Conservation (phyloP, 805 yeast species). For the Saccharomycopsis sp. region DNA sequence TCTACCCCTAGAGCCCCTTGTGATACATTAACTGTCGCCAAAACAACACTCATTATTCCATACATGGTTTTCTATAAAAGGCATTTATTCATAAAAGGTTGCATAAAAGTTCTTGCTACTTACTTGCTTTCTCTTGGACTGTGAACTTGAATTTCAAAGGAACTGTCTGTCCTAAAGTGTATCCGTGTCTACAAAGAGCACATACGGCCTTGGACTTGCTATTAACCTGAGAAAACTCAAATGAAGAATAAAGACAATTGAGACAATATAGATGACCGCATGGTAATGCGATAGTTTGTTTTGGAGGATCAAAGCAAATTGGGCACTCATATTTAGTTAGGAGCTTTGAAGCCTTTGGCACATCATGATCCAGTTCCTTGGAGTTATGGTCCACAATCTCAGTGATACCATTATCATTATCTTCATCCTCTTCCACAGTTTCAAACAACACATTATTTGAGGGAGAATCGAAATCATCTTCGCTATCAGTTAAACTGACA, state of each 20-base stretch:
- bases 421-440: slow-evolving; percentile 16
- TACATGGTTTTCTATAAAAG: no score
- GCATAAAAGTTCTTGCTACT: no score
- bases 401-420: slow-evolving; percentile 15
- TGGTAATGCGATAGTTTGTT: slow-evolving; percentile 40
- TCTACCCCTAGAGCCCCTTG: no score
- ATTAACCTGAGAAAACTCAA: slow-evolving; percentile 38
- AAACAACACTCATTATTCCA: no score
- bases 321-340: slow-evolving; percentile 41
- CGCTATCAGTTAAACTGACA: slow-evolving; percentile 21
- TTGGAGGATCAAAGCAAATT: slow-evolving; percentile 50
- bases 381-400: slow-evolving; percentile 25
- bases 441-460: slow-evolving; percentile 31
- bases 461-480: slow-evolving; percentile 31
- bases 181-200: slow-evolving; percentile 36
- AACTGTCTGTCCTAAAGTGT: slow-evolving; percentile 25
- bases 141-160: slow-evolving; percentile 18
- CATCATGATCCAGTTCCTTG: slow-evolving; percentile 22
- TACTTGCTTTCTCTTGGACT: slow-evolving; percentile 23
- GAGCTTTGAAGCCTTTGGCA: slow-evolving; percentile 23
- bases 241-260: slow-evolving; percentile 44
- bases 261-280: slow-evolving; percentile 57
- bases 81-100: slow-evolving; percentile 27
- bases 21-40: no score
- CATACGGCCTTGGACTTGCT: slow-evolving; percentile 33